Evolutionary conservation across 305 asterid species (phyloP), one percentile per base, ranked within the genome.

Genomic region (Ilex paraguariensis): DNA sequence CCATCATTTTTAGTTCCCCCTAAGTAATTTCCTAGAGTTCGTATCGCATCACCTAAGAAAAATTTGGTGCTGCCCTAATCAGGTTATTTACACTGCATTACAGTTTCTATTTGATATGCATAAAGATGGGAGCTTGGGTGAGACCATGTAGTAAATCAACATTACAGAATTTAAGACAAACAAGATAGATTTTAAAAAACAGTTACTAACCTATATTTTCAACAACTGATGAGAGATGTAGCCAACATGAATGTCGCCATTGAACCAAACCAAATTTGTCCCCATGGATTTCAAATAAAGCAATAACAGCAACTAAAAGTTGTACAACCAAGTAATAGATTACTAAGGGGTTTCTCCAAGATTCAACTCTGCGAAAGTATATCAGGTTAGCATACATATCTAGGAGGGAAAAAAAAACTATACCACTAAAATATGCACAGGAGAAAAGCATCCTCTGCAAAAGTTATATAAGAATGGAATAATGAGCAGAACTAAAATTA

Each of bases 311-410:
- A 66, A 74, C 90, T 55, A 82, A 78, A 48, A 77, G 70, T 71
- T 93, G 85, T 65, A 86, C 67, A 57, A 81, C 77, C 74, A 90
- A 73, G 73, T 83, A 73, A 81, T 84, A 93, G 67, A 90, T 75
- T 60, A 79, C 95, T 69, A 70, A 53, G 33, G 95, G 88, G 40
- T 84, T 78, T 82, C 84, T 84, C 89, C 95, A 84, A 33, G 96
- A 81, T 54, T 81, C 75, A 56, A 87, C 50, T 78, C 99, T 93
- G 85, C 79, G 79, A 75, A 82, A 72, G 78, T 70, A 80, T 61
- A 51, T 54, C 64, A 70, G 39, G 60, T 66, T 64, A 53, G 57
- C 51, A 62, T 46, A 49, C 68, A 36, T 53, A 63, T 66, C 61
- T 69, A 30, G 70, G 36, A 7, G 42, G 3, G 56, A 11, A 16